Evolutionary conservation across 164 flowering plant genomes (phyloP), one percentile per base, ranked within the genome.

Genomic region (Berberis vulgaris): DNA sequence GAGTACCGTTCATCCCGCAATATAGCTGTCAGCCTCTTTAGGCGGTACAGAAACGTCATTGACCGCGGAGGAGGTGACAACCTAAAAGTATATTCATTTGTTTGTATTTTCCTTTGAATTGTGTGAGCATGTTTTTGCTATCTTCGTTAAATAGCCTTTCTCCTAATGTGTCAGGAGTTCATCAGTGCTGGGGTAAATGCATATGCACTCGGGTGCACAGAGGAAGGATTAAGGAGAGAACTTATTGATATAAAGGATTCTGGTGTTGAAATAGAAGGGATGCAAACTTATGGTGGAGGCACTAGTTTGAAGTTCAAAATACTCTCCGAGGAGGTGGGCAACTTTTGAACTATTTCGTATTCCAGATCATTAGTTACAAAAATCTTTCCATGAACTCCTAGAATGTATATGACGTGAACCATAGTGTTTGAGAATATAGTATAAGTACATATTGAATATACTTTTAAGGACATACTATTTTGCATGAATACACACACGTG

Each of bases 101-200:
- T 7, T 5, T 49, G 42, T 4, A 5, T 44, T 13, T 59, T 42
- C n/a, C 10, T 67, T 58, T 59, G 26, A 26, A 26, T 26, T 26
- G 26, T 26, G 26, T 26, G 26, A 26, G 26, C 26, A 26, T 26
- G 26, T 26, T 26, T 26, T 26, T 26, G 26, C 26, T 26, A 26
- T 26, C 45, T 7, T 53, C 64, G 9, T 54, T 11, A 50, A 52
- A 11, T 67, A 6, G 67, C 40, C 41, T 40, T 1, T 47, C 45
- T 69, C 2, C 39, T 69, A 57, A 3, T 41, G 11, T 67, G 10
- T 57, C 69, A 94, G 98, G 97, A 94, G 74, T 94, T 88, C 78
- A 90, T 90, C 65, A 74, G 77, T 73, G 98, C 96, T 52, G 98
- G 92, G 49, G 98, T 94, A 45, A 94, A 88, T 77, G 98, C 98